Evolutionary conservation across 2,329 filamentous ascomycete species (phyloP).

Genomic region (Ophiostoma ips): DNA sequence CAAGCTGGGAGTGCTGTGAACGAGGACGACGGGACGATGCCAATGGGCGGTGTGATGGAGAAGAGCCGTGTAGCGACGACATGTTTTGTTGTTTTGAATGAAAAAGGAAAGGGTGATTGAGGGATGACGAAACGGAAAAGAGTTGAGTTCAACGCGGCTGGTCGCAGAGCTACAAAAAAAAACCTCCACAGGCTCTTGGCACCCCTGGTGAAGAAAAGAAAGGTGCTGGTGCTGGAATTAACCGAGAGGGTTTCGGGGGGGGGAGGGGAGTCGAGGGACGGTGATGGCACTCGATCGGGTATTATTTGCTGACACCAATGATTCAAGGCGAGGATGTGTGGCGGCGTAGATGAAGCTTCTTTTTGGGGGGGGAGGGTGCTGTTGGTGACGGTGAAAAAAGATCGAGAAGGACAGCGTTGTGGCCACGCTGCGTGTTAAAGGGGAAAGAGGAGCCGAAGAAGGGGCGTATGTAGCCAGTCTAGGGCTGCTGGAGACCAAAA

Average conservation of each 20-base stretch:
- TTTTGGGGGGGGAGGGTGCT: too few relatives aligned
- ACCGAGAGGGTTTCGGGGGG: too few relatives aligned
- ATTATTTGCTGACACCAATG: too few relatives aligned
- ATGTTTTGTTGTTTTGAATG: not conserved
- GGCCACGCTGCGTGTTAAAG: slow-evolving; percentile 2
- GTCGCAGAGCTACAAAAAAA: not conserved
- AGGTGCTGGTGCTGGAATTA: not conserved
- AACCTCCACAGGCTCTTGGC: not conserved
- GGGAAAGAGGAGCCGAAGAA: slow-evolving; percentile 1
- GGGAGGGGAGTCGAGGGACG: too few relatives aligned
- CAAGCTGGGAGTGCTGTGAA: not conserved
- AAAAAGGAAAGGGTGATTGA: not conserved
- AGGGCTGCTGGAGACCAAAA: not conserved
- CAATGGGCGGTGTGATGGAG: slow-evolving; percentile 8
- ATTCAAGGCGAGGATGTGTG: not conserved
- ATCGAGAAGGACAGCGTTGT: not conserved
- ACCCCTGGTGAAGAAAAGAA: not conserved
- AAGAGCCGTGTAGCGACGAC: slow-evolving; percentile 3
- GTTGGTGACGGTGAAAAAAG: not conserved
- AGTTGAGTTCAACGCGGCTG: not conserved
- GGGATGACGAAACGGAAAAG: not conserved
- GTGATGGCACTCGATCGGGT: too few relatives aligned
- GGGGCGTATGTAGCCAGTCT: not conserved
- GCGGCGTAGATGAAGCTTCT: not conserved
- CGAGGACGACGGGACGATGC: not conserved